Conservation (phyloP, 306 rosid genomes). For the Bauhinia variegata region DNA sequence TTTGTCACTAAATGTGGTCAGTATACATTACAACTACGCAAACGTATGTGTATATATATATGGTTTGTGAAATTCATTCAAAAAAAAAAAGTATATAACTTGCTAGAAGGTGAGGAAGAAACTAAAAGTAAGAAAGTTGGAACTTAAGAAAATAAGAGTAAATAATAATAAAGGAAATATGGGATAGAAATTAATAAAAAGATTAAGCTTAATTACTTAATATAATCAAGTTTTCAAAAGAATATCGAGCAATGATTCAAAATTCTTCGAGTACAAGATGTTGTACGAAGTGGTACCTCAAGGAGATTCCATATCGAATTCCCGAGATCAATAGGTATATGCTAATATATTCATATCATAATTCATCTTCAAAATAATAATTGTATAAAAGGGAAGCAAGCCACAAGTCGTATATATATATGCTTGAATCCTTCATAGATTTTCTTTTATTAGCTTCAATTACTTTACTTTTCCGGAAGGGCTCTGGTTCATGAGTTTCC, state of each 20-base stretch:
- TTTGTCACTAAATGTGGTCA: slow-evolving; percentile 25
- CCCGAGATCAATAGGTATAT: slow-evolving; percentile 3
- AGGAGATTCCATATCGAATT: slow-evolving; percentile 19
- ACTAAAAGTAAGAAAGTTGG: neutral
- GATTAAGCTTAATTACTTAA: neutral
- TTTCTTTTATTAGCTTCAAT: neutral
- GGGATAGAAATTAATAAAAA: neutral
- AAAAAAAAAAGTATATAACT: too few relatives aligned
- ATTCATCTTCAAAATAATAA: neutral
- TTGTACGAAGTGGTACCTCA: slow-evolving; percentile 13
- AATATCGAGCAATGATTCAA: slow-evolving; percentile 21
- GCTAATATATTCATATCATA: neutral
- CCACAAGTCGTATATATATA: too few relatives aligned
- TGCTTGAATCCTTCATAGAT: slow-evolving; percentile 12
- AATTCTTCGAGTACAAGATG: slow-evolving; percentile 23
- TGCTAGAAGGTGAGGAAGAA: too few relatives aligned
- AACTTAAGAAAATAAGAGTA: slow-evolving; percentile 18
- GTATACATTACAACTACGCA: slow-evolving; percentile 6
- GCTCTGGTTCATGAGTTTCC: neutral
- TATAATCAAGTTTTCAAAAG: slow-evolving; percentile 1
- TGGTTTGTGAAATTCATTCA: neutral
- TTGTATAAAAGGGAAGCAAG: neutral
- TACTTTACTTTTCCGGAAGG: slow-evolving; percentile 6
- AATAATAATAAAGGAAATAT: neutral
- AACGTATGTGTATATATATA: neutral